Conservation (phyloP, 257 asterid genomes). For the Osmanthus fragrans region DNA sequence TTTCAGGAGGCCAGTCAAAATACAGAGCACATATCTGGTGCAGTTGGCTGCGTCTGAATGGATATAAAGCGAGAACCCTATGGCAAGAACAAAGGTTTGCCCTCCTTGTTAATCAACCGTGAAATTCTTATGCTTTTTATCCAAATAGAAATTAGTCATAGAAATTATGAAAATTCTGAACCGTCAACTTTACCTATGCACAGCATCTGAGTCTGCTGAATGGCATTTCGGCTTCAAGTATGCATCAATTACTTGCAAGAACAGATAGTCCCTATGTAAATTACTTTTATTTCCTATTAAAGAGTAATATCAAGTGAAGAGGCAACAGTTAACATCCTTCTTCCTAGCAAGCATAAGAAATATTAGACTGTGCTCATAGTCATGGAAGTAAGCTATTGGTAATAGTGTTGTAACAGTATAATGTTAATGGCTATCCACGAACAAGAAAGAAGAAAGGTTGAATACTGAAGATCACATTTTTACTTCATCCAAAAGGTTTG, state of each 20-base stretch:
- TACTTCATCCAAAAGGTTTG: too few relatives aligned
- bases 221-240: constrained; percentile 88
- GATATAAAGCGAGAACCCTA: constrained; percentile 71
- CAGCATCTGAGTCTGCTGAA: constrained; percentile 66
- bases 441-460: constrained; percentile 4
- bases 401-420: background rate
- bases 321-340: constrained; percentile 3
- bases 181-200: constrained; percentile 48
- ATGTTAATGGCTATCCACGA: background rate
- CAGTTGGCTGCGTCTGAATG: constrained; percentile 58
- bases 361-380: background rate
- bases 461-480: too few relatives aligned
- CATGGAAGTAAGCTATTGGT: background rate
- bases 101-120: background rate
- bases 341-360: background rate
- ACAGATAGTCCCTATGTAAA: constrained; percentile 38
- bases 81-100: background rate
- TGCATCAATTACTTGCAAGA: constrained; percentile 69
- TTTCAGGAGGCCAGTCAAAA: constrained; percentile 80
- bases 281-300: constrained; percentile 42
- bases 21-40: constrained; percentile 66
- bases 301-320: constrained; percentile 10
- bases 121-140: constrained; percentile 6
- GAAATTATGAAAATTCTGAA: background rate
- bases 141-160: background rate